Base-by-base conservation (phyloP, 2,329 filamentous ascomycete genomes). In the Penicillium sclerotigenum region DNA sequence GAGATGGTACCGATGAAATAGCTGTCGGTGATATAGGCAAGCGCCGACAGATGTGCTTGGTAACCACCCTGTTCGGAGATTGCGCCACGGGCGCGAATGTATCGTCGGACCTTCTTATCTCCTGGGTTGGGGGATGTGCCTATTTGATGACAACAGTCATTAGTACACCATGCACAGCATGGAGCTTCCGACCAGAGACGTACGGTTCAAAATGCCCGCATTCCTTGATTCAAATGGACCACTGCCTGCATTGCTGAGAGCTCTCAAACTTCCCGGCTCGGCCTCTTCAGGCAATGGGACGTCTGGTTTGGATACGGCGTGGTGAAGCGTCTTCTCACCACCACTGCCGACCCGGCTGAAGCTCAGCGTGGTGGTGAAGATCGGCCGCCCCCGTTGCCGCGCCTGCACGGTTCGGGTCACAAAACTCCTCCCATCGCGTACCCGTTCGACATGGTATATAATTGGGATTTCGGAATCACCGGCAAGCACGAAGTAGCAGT, bases 401-500 rank as follows among this genome's bases (percentile, higher is more conserved):
- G 94, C 94, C 76, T 97, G 93, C n/a, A 99, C 94, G 0, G 93
- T 97, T 52, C 94, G 83, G 36, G 94, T 97, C 52, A 90, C 87
- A 73, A 92, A 99, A 49, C 88, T 92, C 57, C 88, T 86, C 9
- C 94, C 94, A 71, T 96, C 91, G 53, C 94, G 87, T 46, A 99
- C 91, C 50, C 90, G 85, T 78, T 97, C 94, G 45, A 99, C 94
- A 71, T 97, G 90, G 78, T 96, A 97, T 59, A 97, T 82, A 63
- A 97, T 89, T 31, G 94, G 93, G 18, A 94, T 87, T 58, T 88
- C 85, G 13, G 85, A 82, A 69, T 93, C 89, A 28, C 94, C 94
- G 5, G 93, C 92, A 2, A 97, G 86, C 33, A 99, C 87, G 74
- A 99, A 99, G 80, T 97, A 99, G 83, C 94, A 97, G 82, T 99